Conservation (phyloP, 176 grass and related monocot species). For the Musa schizocarpa region DNA sequence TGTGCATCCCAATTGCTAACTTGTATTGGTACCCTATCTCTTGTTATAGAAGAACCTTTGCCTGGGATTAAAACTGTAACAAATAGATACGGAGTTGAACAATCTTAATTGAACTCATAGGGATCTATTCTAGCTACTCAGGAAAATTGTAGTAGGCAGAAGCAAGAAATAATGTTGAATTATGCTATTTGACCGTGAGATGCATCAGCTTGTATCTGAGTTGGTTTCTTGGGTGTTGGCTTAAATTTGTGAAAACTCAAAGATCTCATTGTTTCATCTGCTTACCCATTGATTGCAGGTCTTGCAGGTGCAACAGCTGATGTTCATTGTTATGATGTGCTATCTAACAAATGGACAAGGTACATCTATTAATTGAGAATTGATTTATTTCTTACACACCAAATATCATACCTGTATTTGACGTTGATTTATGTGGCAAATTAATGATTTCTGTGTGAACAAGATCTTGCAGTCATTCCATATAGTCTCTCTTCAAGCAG, state of each 20-base stretch:
- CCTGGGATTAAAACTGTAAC: neutral
- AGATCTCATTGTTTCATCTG: neutral
- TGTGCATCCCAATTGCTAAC: neutral
- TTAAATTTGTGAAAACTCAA: neutral
- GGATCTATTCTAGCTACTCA: neutral
- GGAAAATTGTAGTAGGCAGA: neutral
- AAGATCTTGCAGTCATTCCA: neutral
- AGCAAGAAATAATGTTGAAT: neutral
- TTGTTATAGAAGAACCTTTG: neutral
- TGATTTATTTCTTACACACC: conserved; percentile 14
- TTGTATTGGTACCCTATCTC: conserved; percentile 5
- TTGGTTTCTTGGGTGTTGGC: neutral
- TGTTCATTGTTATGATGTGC: conserved; percentile 94
- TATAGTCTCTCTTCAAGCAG: neutral
- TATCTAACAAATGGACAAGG: conserved; percentile 96
- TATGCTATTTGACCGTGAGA: neutral
- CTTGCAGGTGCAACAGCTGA: conserved; percentile 95
- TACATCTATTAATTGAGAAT: conserved; percentile 37
- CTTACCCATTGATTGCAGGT: conserved; percentile 42
- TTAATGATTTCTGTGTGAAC: neutral
- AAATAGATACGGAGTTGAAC: neutral
- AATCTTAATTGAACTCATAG: neutral
- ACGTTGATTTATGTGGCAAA: neutral
- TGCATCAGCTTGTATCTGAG: too few species aligned
- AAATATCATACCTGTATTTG: neutral